Evolutionary conservation across 1,139 yeast genomes (phyloP), one percentile per base, ranked within the genome.

Genomic region (Yamadazyma siamensis): DNA sequence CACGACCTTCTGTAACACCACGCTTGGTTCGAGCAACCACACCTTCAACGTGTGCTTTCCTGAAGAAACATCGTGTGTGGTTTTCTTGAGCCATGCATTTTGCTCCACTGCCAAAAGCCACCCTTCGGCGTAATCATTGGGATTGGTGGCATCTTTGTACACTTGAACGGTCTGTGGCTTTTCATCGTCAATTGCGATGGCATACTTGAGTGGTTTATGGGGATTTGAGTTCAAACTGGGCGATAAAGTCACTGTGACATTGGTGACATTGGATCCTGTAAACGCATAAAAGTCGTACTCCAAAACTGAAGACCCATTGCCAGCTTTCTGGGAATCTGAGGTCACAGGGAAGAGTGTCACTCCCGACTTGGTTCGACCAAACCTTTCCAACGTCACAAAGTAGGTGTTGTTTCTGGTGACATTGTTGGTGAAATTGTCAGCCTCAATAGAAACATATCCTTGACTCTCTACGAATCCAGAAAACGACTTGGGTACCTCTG

Each of bases 21-120:
- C 31, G 4, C 35, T 39, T 10, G 39, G 40, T 26, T 43, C 47
- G 21, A 43, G 39, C 7, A 34, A 31, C 49, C 49, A 44, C 9
- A 43, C 23, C 24, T 39, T 43, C 26, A 44, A 28, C 8, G 35
- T 40, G 29, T 44, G 48, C 19, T 32, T 12, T 12, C 49, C 49
- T 18, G 38, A 16, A 8, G 25, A 14, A 26, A 44, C 27, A 10
- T 35, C 36, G 28, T 44, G 48, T 9, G 39, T 42, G 12, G 48
- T 35, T 7, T 36, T 33, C 21, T 32, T 43, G 10, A 33, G 16
- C 48, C 48, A 44, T 19, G 39, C 36, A 27, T 39, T 39, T 15
- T 40, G 38, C 6, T 34, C 35, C 5, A 41, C 49, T n/a, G 49
- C 48, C n/a, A 16, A 23, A 29, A 28, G 34, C 49, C 49, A 44